Conservation (phyloP, 1,139 yeast genomes). For the Wickerhamomyces sp. region DNA sequence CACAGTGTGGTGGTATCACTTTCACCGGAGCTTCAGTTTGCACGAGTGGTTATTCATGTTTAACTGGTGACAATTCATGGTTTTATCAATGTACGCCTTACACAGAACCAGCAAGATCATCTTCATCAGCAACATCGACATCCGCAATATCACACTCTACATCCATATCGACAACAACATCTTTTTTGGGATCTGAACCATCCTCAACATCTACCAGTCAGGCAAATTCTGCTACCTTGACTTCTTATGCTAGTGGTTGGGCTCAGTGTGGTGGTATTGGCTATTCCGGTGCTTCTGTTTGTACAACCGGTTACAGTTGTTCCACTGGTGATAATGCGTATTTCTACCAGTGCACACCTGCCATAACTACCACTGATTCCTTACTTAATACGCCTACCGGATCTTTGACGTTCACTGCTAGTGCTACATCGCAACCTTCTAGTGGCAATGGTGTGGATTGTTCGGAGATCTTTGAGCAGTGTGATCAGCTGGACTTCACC, state of each 20-base stretch:
- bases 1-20: slow-evolving; percentile 26
- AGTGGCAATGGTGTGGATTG: too few species aligned
- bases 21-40: slow-evolving; percentile 26
- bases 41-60: slow-evolving; percentile 22
- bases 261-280: slow-evolving; percentile 25
- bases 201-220: neutral
- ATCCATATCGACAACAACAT: too few species aligned
- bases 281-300: slow-evolving; percentile 24
- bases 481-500: too few species aligned
- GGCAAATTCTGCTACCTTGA: neutral
- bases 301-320: slow-evolving; percentile 24
- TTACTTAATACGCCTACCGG: too few species aligned
- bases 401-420: too few species aligned
- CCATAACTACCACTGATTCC: slow-evolving; percentile 4
- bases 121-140: too few species aligned
- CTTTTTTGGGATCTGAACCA: too few species aligned
- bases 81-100: too few species aligned
- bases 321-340: slow-evolving; percentile 12
- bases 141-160: too few species aligned
- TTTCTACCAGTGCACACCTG: slow-evolving; percentile 4
- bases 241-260: neutral
- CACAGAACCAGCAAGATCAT: too few species aligned
- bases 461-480: too few species aligned
- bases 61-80: slow-evolving; percentile 11
- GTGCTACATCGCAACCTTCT: too few species aligned